Evolutionary conservation across 352 stramenopile species (phyloP).

Genomic region (Phytopythium delawarense): DNA sequence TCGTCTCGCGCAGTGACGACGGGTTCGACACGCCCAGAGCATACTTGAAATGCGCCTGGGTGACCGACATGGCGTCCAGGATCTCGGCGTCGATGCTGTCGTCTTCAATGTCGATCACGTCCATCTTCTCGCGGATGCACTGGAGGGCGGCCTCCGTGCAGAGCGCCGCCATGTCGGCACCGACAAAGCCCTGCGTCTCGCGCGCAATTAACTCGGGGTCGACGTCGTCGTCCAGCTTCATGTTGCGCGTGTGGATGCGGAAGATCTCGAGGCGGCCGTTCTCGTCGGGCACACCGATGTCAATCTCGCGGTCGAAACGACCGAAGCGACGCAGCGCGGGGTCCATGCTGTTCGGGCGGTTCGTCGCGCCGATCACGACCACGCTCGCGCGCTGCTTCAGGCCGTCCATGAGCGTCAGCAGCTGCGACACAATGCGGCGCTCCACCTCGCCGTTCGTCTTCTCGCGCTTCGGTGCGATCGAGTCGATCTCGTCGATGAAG

Average conservation of each 20-base stretch:
- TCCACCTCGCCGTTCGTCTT: conserved; percentile 99
- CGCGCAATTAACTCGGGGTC: conserved; percentile 97
- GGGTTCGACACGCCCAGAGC: conserved; percentile 97
- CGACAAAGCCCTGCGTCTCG: conserved; percentile 99
- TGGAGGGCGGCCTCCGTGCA: conserved; percentile 98
- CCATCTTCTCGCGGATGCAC: conserved; percentile 99
- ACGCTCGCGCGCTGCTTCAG: conserved; percentile 91
- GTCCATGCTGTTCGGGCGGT: conserved; percentile 99
- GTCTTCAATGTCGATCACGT: conserved; percentile 99
- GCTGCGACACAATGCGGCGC: conserved; percentile 97
- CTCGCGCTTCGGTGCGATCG: conserved; percentile 96
- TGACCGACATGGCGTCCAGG: conserved; percentile 98
- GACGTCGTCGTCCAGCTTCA: conserved; percentile 99
- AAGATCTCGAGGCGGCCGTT: conserved; percentile 99
- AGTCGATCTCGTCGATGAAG: conserved; percentile 99
- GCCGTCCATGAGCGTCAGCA: conserved; percentile 99
- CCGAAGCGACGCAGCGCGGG: conserved; percentile 97
- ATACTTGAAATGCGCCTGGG: conserved; percentile 99
- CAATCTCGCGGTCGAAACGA: conserved; percentile 99
- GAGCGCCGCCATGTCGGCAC: conserved; percentile 98
- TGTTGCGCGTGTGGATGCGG: conserved; percentile 99
- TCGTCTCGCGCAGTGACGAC: conserved; percentile 97
- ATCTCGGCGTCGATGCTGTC: conserved; percentile 99
- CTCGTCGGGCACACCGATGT: conserved; percentile 99
- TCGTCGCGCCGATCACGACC: conserved; percentile 99